Base-by-base conservation (phyloP, 2,329 filamentous ascomycete species). In the Colletotrichum salicis region DNA sequence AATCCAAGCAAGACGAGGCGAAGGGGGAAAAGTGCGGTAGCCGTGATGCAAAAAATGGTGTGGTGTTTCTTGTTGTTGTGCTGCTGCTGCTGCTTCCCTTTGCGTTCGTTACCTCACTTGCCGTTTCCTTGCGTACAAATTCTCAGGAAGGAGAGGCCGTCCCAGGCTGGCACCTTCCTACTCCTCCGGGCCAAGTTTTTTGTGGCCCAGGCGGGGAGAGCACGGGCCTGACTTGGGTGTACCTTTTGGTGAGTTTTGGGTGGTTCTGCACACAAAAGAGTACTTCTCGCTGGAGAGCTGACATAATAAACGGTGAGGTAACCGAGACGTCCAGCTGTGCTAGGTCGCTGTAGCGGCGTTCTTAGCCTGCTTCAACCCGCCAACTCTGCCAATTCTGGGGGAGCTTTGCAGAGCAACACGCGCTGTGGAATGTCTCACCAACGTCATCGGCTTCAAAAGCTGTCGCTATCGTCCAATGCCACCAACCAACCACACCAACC, bases 361-460 rank as follows among this genome's bases (percentile, higher is more conserved):
- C 22, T 51, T 67, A 33, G 67, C 68, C 29, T 67, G 62, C 31
- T 41, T 5, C 37, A 41, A 41, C 13, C 37, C 37, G 45, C 19
- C 41, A 48, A 48, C 15, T 19, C 41, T 48, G 3, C 41, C 41
- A 22, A 48, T 4, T 48, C 41, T 48, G 41, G 41, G 41, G 64
- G 64, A 59, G 64, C 31, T 64, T n/a, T 12, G 35, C 59, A 48
- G 58, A 61, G 56, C 68, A 48, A 12, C 64, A 41, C 41, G 37
- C 37, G 19, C 41, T 19, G 31, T 63, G 45, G 45, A 41, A 71
- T 71, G 65, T 71, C 65, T 72, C 70, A 70, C 55, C 55, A 72
- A 72, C 70, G 70, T 72, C 70, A 72, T 72, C 55, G 70, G 54
- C 60, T 37, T 60, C 55, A 41, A 68, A 41, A 68, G 24, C 29